Evolutionary conservation across 2,329 filamentous ascomycete genomes (phyloP).

Genomic region (Xylariaceae sp.): DNA sequence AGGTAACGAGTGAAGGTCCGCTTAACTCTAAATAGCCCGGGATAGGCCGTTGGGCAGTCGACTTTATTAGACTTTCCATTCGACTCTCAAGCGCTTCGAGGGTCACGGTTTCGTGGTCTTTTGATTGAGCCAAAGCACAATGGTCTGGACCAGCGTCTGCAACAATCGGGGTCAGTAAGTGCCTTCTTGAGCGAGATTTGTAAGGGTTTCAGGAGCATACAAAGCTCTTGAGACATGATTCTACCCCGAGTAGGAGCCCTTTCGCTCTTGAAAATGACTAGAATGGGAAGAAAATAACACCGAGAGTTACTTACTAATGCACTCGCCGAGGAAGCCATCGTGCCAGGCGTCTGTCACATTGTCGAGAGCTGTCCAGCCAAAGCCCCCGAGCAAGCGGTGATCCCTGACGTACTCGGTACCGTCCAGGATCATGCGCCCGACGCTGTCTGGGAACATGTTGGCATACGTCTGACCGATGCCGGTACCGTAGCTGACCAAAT

Average conservation of each 20-base stretch:
- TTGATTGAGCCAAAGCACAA: constrained; percentile 52
- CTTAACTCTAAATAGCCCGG: constrained; percentile 47
- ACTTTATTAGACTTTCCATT: constrained; percentile 48
- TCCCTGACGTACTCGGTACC: constrained; percentile 56
- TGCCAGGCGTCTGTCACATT: constrained; percentile 57
- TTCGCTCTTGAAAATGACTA: no score
- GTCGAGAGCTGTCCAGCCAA: constrained; percentile 55
- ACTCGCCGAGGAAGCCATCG: constrained; percentile 59
- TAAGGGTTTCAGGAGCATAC: no score
- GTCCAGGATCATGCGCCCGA: constrained; percentile 57
- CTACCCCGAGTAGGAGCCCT: no score
- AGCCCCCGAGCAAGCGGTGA: constrained; percentile 53
- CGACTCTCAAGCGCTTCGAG: constrained; percentile 47
- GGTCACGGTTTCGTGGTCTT: constrained; percentile 40
- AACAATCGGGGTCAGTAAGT: no score
- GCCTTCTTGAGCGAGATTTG: no score
- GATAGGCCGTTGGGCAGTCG: constrained; percentile 48
- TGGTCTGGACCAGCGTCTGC: constrained; percentile 54
- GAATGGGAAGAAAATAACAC: no score
- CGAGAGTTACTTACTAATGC: no score
- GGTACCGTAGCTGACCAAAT: constrained; percentile 59
- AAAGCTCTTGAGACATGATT: no score
- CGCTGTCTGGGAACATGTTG: constrained; percentile 56
- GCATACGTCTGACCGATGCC: constrained; percentile 60
- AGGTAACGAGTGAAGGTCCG: constrained; percentile 55